Evolutionary conservation across 805 yeast species (phyloP).

Genomic region (Myxozyma melibiosi): DNA sequence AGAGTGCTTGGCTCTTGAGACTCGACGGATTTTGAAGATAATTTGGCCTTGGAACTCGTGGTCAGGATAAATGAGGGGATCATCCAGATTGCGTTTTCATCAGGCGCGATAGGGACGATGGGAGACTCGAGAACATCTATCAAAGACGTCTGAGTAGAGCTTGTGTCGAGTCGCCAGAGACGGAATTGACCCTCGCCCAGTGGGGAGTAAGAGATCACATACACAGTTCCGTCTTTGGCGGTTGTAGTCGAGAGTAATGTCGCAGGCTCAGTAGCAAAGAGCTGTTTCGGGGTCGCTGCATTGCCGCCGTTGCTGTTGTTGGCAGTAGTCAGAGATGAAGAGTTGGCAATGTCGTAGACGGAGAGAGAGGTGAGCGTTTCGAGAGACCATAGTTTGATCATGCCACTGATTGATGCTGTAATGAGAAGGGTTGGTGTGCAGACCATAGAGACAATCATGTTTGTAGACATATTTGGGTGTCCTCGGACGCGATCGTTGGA

Average conservation of each 20-base stretch:
- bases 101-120: conserved; percentile 42
- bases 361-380: conserved; percentile 40
- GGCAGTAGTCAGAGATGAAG: not conserved
- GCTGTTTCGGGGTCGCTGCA: conserved; percentile 32
- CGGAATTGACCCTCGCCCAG: conserved; percentile 50
- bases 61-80: conserved; percentile 52
- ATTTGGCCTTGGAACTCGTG: no score
- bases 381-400: conserved; percentile 64
- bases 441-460: conserved; percentile 44
- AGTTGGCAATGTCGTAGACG: conserved; percentile 30
- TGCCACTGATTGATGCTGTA: conserved; percentile 58
- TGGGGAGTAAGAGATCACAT: conserved; percentile 48
- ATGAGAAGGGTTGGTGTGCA: conserved; percentile 42
- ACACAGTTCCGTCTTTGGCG: conserved; percentile 13
- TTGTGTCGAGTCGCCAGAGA: conserved; percentile 42
- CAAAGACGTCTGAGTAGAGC: conserved; percentile 36
- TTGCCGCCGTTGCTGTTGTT: not conserved
- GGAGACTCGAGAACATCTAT: conserved; percentile 39
- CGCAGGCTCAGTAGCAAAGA: conserved; percentile 42
- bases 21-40: no score
- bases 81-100: conserved; percentile 49
- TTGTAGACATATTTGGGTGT: conserved; percentile 47
- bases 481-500: conserved; percentile 46
- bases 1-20: no score
- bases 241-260: conserved; percentile 38